A percentile compares a stretch with the other conserved stretches of the same genome.
Evolutionary conservation across 2,329 filamentous ascomycete species (phyloP).

Genomic region (Aspergillus fijiensis): DNA sequence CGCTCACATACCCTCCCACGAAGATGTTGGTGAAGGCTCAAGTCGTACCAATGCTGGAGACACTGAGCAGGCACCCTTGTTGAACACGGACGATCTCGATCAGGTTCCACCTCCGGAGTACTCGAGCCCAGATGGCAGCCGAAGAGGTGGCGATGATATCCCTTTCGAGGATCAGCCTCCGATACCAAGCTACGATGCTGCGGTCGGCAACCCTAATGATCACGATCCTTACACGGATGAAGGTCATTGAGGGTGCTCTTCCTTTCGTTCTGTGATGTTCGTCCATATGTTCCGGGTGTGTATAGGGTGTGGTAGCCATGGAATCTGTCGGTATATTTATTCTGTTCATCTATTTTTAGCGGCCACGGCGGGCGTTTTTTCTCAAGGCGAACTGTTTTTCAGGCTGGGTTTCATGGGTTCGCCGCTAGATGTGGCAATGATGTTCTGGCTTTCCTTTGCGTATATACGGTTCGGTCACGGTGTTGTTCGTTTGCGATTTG

Average conservation of each 20-base stretch:
- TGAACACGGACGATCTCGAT: conserved; percentile 33
- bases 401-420: conserved; percentile 20
- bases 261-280: not conserved
- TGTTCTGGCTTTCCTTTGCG: conserved; percentile 9
- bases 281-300: conserved; percentile 11
- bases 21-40: conserved; percentile 71
- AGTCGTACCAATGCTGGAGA: conserved; percentile 47
- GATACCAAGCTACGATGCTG: conserved; percentile 80
- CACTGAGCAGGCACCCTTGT: conserved; percentile 22
- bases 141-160: conserved; percentile 55
- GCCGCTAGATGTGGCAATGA: conserved; percentile 19
- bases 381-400: conserved; percentile 19
- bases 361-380: conserved; percentile 28
- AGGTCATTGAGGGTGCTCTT: not conserved
- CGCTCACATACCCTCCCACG: conserved; percentile 65
- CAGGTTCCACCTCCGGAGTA: conserved; percentile 46
- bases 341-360: conserved; percentile 27
- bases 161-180: conserved; percentile 61
- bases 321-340: conserved; percentile 10
- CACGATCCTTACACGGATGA: conserved; percentile 1
- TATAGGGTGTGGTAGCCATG: conserved; percentile 12
- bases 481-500: not conserved
- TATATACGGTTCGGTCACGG: conserved; percentile 20
- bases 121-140: conserved; percentile 57
- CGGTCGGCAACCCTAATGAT: conserved; percentile 50